Percentiles rank a stretch among this genome's conserved stretches.
phyloP scores from a whole-genome alignment of 805 yeast species.

The Candida qinlingensis region DNA sequence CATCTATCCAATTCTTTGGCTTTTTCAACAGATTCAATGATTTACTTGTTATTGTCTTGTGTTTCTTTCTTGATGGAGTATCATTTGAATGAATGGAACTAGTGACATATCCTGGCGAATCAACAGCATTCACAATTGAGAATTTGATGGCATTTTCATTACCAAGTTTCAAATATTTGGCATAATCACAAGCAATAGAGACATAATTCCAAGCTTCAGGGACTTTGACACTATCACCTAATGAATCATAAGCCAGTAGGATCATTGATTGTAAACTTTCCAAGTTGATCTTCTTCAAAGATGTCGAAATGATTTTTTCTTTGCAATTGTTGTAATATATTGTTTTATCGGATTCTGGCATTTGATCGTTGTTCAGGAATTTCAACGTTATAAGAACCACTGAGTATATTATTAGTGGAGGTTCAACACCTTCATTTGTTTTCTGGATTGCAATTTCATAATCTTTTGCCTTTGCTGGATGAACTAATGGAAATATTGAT shows the following conservation, averaged over 20 bases:
- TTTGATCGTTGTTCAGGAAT: slow-evolving; percentile 17
- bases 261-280: slow-evolving; percentile 21
- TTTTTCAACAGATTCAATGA: slow-evolving; percentile 16
- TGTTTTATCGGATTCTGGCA: slow-evolving; percentile 10
- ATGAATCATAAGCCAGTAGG: slow-evolving; percentile 19
- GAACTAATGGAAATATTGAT: slow-evolving; percentile 20
- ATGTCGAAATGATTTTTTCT: slow-evolving; percentile 17
- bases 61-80: slow-evolving; percentile 12
- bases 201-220: slow-evolving; percentile 26
- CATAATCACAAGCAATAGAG: slow-evolving; percentile 23
- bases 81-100: slow-evolving; percentile 13
- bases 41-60: slow-evolving; percentile 15
- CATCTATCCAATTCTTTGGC: slow-evolving; percentile 22
- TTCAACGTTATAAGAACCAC: slow-evolving; percentile 18
- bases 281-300: slow-evolving; percentile 17
- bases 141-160: slow-evolving; percentile 11
- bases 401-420: slow-evolving; percentile 16
- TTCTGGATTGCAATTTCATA: slow-evolving; percentile 6
- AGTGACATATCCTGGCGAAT: slow-evolving; percentile 15
- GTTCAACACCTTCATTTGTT: slow-evolving; percentile 11
- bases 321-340: slow-evolving; percentile 13
- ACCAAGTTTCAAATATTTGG: slow-evolving; percentile 19
- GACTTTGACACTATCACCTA: slow-evolving; percentile 20
- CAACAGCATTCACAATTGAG: slow-evolving; percentile 6
- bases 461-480: slow-evolving; percentile 14